These are phyloP conservation scores for Skeletonema potamos DNA, from an alignment of 108 stramenopile species.

Conservation along the genomic window DNA sequence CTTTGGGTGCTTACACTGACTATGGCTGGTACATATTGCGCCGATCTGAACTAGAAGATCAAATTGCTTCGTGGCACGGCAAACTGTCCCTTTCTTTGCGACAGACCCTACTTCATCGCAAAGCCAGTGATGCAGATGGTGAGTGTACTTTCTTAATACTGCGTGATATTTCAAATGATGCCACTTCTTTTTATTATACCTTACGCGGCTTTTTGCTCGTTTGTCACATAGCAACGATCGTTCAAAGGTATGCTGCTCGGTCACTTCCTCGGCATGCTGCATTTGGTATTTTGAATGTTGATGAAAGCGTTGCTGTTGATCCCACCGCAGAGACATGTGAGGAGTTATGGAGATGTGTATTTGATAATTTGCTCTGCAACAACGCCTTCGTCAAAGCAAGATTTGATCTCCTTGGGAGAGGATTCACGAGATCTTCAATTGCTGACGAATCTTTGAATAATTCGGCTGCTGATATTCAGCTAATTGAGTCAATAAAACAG, in stretches of 20 bases:
- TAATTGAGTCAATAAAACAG: constrained; percentile 6
- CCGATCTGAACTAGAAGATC: constrained; percentile 12
- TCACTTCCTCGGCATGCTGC: constrained; percentile 30
- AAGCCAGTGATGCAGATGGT: constrained; percentile 15
- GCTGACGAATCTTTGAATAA: constrained; percentile 6
- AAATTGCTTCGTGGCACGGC: constrained; percentile 26
- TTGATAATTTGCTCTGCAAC: constrained; percentile 32
- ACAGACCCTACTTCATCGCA: constrained; percentile 18
- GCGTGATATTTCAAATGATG: background rate
- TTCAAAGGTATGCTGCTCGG: constrained; percentile 26
- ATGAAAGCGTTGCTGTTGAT: background rate
- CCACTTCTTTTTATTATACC: background rate
- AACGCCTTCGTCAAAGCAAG: constrained; percentile 13
- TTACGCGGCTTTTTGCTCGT: background rate
- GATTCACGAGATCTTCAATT: background rate
- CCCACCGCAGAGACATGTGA: background rate
- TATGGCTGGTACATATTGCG: constrained; percentile 33
- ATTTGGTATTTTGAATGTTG: constrained; percentile 23
- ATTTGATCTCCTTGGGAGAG: constrained; percentile 24
- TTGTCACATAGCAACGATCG: constrained; percentile 4
- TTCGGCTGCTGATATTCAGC: background rate
- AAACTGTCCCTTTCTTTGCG: constrained; percentile 20
- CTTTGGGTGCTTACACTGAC: constrained; percentile 26
- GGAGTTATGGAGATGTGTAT: constrained; percentile 7
- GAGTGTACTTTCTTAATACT: background rate